Base-by-base conservation (phyloP, 2,329 filamentous ascomycete species). In the Colletotrichum truncatum region DNA sequence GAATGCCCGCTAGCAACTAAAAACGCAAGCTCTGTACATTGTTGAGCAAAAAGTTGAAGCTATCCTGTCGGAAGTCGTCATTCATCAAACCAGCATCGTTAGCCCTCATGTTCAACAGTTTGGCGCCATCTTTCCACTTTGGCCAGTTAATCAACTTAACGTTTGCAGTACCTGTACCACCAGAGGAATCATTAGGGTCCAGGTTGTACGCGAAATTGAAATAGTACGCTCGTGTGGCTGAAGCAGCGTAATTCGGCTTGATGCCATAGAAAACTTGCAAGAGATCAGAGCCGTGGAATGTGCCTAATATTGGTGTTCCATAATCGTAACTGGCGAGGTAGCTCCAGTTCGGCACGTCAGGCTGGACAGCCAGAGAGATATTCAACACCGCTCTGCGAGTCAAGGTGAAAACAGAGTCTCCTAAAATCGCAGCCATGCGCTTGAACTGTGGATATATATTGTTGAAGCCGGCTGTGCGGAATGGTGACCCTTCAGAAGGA, bases 371-470 rank as follows among this genome's bases (percentile, higher is more conserved):
- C 0, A 71, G 71, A 1, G 83, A 73, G 3, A 74, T 68, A 23
- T 80, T 73, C 23, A 91, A 80, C 69, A 89, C 85, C 1, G 80
- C 66, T 2, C 75, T 65, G 1, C 36, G 75, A 51, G 53, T 80
- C 8, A 76, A 71, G 3, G 71, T 75, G 76, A 91, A 91, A 0
- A 83, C 83, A 0, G 89, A 67, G 69, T 91, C 89, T 7, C 89
- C 89, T 0, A 90, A 75, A 11, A 91, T 83, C 23, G 89, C 88
- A 2, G 87, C 84, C 0, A 90, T 73, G 9, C 87, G 85, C 73
- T 91, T 92, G 79, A 84, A 91, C 68, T 90, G 84, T 0, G 88
- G 87, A 68, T 89, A 91, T 71, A 85, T 82, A 70, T 89, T 86
- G 75, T 91, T 88, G 11, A 85, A 66, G 1, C 78, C 54, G 2